phyloP scores from a whole-genome alignment of 2,329 filamentous ascomycete genomes.

The Verticillium nubilum region DNA sequence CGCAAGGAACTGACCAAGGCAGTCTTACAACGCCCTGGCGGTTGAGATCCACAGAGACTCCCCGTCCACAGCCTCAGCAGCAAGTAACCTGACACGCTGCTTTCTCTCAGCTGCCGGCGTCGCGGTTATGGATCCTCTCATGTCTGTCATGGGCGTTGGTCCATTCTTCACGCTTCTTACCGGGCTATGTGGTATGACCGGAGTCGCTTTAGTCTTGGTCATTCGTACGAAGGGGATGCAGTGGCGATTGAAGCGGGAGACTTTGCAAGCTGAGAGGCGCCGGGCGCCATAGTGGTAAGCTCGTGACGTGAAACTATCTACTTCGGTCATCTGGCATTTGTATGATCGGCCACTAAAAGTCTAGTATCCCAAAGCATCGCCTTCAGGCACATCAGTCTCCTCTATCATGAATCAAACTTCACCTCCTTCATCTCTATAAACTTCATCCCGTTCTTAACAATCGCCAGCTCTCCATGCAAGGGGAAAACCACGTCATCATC shows the following conservation, averaged over 20 bases:
- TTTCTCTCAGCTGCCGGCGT: neutral
- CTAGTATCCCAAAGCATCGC: too few species aligned
- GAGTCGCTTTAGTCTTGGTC: too few species aligned
- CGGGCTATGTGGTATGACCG: too few species aligned
- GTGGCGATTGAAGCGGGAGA: too few species aligned
- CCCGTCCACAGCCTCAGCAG: neutral
- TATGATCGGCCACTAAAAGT: too few species aligned
- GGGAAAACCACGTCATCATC: constrained; percentile 12
- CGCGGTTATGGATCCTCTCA: neutral
- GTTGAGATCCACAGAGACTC: neutral
- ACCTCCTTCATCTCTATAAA: constrained; percentile 5
- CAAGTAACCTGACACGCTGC: neutral
- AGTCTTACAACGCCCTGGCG: neutral
- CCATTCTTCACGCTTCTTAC: neutral
- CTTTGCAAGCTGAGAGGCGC: too few species aligned
- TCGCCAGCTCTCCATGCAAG: constrained; percentile 10
- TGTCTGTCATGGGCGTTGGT: neutral
- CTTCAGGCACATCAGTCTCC: too few species aligned
- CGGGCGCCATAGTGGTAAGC: too few species aligned
- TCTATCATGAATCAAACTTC: too few species aligned
- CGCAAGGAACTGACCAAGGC: neutral
- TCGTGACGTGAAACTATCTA: too few species aligned
- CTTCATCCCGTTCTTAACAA: constrained; percentile 14
- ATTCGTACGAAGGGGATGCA: too few species aligned
- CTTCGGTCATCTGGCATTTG: too few species aligned